Evolutionary conservation across 2,329 filamentous ascomycete species (phyloP).

Genomic region (Fusarium dimerum): DNA sequence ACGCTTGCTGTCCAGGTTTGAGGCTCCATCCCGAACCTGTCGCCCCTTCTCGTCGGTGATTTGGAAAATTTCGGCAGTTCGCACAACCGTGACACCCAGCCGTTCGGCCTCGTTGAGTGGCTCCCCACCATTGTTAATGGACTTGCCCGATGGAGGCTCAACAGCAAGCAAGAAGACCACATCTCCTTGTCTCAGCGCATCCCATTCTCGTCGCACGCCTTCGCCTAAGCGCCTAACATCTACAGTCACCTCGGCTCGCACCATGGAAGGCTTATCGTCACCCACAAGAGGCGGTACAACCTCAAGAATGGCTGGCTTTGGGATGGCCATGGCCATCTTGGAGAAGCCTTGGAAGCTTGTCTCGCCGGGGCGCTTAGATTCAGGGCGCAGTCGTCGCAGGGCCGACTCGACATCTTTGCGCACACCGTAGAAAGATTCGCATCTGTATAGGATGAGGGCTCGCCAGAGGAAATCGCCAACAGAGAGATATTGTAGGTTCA

Average conservation of each 20-base stretch:
- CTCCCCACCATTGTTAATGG: conserved; percentile 53
- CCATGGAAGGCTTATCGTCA: conserved; percentile 76
- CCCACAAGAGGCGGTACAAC: conserved; percentile 82
- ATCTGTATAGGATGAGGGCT: conserved; percentile 83
- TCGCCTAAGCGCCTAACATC: conserved; percentile 81
- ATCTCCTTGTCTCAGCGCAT: conserved; percentile 81
- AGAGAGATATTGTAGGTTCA: conserved; percentile 94
- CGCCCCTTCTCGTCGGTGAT: conserved; percentile 84
- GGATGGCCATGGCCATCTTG: conserved; percentile 86
- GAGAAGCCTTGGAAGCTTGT: conserved; percentile 81
- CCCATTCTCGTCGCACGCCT: conserved; percentile 82
- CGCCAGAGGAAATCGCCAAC: conserved; percentile 97
- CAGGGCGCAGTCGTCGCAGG: conserved; percentile 76
- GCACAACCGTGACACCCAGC: conserved; percentile 68
- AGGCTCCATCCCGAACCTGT: conserved; percentile 61
- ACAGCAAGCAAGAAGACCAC: conserved; percentile 85
- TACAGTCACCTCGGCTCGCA: conserved; percentile 82
- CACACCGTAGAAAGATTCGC: conserved; percentile 91
- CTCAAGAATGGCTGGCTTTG: conserved; percentile 84
- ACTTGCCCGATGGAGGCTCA: conserved; percentile 57
- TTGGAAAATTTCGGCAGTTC: conserved; percentile 83
- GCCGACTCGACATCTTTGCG: conserved; percentile 86
- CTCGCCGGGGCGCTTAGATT: conserved; percentile 62
- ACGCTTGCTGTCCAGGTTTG: conserved; percentile 66
- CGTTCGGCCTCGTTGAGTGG: conserved; percentile 54